phyloP scores from a whole-genome alignment of 345 rosid genomes.

The Laguncularia racemosa region DNA sequence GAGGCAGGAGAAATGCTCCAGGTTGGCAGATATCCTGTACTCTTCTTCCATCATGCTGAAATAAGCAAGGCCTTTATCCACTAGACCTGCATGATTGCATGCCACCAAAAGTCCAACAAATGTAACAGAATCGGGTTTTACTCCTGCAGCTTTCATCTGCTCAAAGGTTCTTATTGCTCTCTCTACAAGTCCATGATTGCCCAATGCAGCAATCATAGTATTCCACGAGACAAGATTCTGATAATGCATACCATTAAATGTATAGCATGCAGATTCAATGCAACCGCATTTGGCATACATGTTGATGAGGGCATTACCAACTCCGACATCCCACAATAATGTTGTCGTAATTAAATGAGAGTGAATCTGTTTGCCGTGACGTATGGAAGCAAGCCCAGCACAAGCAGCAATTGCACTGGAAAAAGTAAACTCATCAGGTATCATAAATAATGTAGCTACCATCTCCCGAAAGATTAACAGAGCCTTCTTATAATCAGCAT shows the following conservation, averaged over 20 bases:
- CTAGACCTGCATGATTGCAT: constrained; percentile 58
- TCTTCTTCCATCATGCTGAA: constrained; percentile 40
- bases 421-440: constrained; percentile 45
- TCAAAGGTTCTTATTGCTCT: constrained; percentile 39
- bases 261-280: constrained; percentile 23
- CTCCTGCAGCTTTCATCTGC: constrained; percentile 29
- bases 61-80: constrained; percentile 37
- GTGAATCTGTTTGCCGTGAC: constrained; percentile 51
- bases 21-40: constrained; percentile 35
- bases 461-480: constrained; percentile 32
- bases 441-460: constrained; percentile 13
- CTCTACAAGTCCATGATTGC: constrained; percentile 46
- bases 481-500: constrained; percentile 33
- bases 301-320: constrained; percentile 46
- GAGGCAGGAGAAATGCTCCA: constrained; percentile 57
- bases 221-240: constrained; percentile 56
- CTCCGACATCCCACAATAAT: constrained; percentile 34
- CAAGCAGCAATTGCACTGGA: constrained; percentile 40
- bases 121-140: constrained; percentile 49
- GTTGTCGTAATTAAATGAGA: constrained; percentile 31
- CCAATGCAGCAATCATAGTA: constrained; percentile 50
- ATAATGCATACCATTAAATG: constrained; percentile 32
- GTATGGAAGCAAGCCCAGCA: constrained; percentile 41
- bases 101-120: constrained; percentile 49
- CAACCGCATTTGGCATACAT: constrained; percentile 72